phyloP scores from a whole-genome alignment of 345 rosid species.

The Conringia planisiliqua region DNA sequence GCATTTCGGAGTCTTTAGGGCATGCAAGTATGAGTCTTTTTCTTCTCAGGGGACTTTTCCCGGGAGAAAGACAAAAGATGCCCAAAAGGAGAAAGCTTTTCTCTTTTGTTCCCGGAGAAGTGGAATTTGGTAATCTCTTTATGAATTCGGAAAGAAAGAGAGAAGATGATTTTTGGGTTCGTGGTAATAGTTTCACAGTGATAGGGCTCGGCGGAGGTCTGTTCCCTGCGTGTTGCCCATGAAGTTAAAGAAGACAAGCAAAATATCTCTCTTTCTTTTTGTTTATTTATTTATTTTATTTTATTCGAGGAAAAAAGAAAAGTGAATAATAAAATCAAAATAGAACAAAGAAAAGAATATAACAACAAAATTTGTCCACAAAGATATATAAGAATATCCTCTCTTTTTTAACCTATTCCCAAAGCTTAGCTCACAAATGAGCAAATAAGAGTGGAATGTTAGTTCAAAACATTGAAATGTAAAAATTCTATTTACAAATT shows the following conservation, averaged over 20 bases:
- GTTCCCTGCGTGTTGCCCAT: constrained; percentile 14
- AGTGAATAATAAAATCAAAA: not conserved
- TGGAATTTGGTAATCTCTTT: not conserved
- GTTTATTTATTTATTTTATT: not conserved
- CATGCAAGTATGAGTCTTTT: constrained; percentile 1
- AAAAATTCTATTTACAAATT: not conserved
- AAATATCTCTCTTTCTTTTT: not conserved
- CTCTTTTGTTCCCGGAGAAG: not conserved
- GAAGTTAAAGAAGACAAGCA: not conserved
- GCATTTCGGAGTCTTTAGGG: constrained; percentile 38
- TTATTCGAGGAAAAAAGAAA: not conserved
- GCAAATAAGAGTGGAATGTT: not conserved
- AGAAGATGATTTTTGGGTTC: not conserved
- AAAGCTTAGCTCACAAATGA: not conserved
- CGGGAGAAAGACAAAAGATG: not conserved
- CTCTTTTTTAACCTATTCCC: not conserved
- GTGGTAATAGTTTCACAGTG: not conserved
- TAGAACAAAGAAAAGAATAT: not conserved
- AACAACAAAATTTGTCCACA: not conserved
- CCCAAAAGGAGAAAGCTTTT: constrained; percentile 3
- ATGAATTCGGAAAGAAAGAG: not conserved
- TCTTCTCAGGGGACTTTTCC: not conserved
- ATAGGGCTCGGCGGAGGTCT: constrained; percentile 16
- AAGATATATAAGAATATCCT: not conserved
- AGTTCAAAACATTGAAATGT: not conserved